Base-by-base conservation (phyloP, 805 yeast genomes). In the Monosporozyma aerobia region DNA sequence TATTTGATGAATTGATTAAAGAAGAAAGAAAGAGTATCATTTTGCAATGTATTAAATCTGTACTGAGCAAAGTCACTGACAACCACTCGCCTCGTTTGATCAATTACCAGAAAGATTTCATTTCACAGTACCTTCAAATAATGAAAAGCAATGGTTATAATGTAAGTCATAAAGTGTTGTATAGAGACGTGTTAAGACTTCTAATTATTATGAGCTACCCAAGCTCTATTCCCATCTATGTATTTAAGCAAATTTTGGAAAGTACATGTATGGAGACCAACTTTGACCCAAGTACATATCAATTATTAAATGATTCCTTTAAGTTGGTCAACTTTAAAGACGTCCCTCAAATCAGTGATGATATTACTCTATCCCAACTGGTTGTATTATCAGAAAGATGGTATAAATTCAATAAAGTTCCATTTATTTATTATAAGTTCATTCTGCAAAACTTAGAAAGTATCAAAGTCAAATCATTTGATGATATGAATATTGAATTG, bases 331-430 rank as follows among this genome's bases (percentile, higher is more conserved):
- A 43, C 22, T 19, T 29, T 8, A 16, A 16, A 4, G 23, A 32
- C 11, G 29, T 45, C 8, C 16, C n/a, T 32, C 9, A 30, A 19
- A 11, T 45, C 11, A 19, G 9, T 32, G 40, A 32, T 4, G 3
- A 13, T 10, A 45, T 45, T 5, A 32, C 33, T 1, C n/a, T 45
- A 19, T 19, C 33, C 32, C 47, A 51, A 41, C 25, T 54, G 14
- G 33, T 16, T 2, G 47, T 51, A 3, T 49, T 54, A 9, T 57
- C 63, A 1, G 41, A 47, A 23, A 51, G 49, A 27, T 61, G 64
- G 64, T 59, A 56, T 47, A 56, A 56, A 44, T 57, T 58, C 22
- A 52, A 48, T 22, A 23, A 41, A 14, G 13, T 33, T 19, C 39
- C 52, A 13, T 9, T 6, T 37, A 27, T 50, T 14, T 25, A 44